phyloP scores from a whole-genome alignment of 176 grass and related monocot species.

The Microstegium vimineum region DNA sequence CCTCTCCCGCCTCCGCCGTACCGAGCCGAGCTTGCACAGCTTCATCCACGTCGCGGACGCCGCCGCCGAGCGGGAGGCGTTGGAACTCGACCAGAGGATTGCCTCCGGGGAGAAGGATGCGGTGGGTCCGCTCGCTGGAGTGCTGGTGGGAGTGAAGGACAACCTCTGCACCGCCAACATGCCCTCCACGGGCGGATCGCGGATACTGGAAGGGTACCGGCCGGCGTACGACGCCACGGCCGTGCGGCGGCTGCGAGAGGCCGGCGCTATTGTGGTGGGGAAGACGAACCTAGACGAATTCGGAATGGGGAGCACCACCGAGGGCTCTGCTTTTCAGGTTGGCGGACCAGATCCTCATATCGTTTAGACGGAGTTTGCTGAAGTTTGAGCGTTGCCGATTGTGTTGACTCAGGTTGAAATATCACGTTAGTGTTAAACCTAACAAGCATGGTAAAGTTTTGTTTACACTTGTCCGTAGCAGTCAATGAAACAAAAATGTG shows the following conservation, averaged over 20 bases:
- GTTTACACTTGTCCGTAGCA: neutral
- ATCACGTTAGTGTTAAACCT: neutral
- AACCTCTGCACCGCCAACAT: conserved; percentile 84
- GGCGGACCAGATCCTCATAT: neutral
- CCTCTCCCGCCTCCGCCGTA: conserved; percentile 75
- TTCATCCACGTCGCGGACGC: conserved; percentile 80
- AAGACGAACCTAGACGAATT: conserved; percentile 97
- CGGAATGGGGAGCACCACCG: conserved; percentile 96
- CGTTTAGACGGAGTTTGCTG: neutral
- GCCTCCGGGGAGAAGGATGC: conserved; percentile 46
- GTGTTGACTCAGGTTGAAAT: neutral
- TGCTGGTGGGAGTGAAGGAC: conserved; percentile 84
- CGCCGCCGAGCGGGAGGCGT: conserved; percentile 60
- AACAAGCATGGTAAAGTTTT: neutral
- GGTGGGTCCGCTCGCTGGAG: conserved; percentile 69
- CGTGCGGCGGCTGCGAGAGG: conserved; percentile 63
- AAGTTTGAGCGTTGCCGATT: neutral
- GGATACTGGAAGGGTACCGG: conserved; percentile 77
- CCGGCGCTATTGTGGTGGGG: conserved; percentile 73
- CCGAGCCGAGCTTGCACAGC: conserved; percentile 76
- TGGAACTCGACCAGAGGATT: conserved; percentile 60
- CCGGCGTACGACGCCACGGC: conserved; percentile 90
- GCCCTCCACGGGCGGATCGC: conserved; percentile 89
- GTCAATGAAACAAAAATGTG: neutral
- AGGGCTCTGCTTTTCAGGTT: conserved; percentile 89